These are phyloP conservation scores for Murraya paniculata DNA, from an alignment of 345 rosid species.

Conservation along the genomic window DNA sequence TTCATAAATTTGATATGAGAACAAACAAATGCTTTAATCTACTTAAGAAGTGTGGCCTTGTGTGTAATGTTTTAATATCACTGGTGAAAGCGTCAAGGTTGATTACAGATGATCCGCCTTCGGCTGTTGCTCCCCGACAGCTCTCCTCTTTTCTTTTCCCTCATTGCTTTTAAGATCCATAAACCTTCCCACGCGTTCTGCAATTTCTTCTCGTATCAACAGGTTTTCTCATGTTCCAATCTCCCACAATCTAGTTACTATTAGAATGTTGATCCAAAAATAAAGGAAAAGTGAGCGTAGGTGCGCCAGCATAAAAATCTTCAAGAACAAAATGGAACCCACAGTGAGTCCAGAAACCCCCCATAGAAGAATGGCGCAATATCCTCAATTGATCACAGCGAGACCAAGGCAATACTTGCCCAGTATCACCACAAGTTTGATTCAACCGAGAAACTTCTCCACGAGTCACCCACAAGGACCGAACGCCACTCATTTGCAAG, in stretches of 20 bases:
- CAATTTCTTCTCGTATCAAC: slow-evolving; percentile 14
- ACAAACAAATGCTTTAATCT: no score
- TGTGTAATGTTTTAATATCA: neutral
- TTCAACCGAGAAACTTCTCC: slow-evolving; percentile 30
- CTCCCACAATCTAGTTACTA: slow-evolving; percentile 16
- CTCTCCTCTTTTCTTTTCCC: slow-evolving; percentile 14
- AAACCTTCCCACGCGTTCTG: neutral
- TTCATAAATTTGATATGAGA: slow-evolving; percentile 24
- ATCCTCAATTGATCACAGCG: slow-evolving; percentile 23
- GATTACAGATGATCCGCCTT: slow-evolving; percentile 17
- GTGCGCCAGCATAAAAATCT: slow-evolving; percentile 20
- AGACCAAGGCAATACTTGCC: neutral
- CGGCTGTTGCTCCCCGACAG: slow-evolving; percentile 4
- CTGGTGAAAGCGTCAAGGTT: slow-evolving; percentile 19
- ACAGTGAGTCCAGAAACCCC: slow-evolving; percentile 30
- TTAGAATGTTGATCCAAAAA: slow-evolving; percentile 25
- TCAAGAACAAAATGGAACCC: slow-evolving; percentile 30
- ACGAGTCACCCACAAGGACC: neutral
- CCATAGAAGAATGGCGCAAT: slow-evolving; percentile 35
- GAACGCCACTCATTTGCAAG: neutral
- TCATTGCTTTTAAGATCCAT: slow-evolving; percentile 13
- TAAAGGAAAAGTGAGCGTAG: slow-evolving; percentile 27
- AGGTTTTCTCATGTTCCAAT: slow-evolving; percentile 12
- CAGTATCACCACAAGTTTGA: slow-evolving; percentile 33
- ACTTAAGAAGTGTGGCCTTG: no score